Percentiles rank a stretch among this genome's conserved stretches.
Conservation (phyloP, 106 monocot genomes). For the Platanthera guangdongensis region DNA sequence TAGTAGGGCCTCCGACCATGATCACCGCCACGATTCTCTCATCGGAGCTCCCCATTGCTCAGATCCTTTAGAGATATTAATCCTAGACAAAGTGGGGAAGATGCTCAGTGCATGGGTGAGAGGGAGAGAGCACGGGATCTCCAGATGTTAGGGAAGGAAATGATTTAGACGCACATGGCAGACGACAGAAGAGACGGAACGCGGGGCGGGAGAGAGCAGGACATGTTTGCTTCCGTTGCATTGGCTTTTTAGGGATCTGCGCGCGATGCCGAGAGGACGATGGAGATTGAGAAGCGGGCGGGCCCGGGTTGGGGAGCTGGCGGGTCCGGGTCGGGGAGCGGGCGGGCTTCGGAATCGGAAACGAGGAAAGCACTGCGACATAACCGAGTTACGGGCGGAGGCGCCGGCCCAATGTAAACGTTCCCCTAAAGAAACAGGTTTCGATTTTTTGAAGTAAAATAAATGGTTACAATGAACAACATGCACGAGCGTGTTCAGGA, state of each 20-base stretch:
- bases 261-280: background rate
- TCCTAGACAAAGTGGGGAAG: background rate
- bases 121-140: background rate
- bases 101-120: background rate
- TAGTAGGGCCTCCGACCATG: conserved; percentile 96
- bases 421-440: too few species aligned
- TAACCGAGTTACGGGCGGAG: too few species aligned
- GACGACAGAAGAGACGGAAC: background rate
- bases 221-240: background rate
- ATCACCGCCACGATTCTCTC: conserved; percentile 90
- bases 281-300: background rate
- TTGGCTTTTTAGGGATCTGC: background rate
- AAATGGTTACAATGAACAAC: too few species aligned
- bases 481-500: too few species aligned
- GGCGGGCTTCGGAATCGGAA: too few species aligned
- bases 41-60: conserved; percentile 55
- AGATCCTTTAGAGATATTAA: background rate
- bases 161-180: background rate
- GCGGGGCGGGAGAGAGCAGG: background rate
- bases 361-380: background rate
- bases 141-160: background rate
- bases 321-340: too few species aligned
- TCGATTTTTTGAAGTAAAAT: too few species aligned
- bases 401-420: too few species aligned
- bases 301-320: background rate